Evolutionary conservation across 768 basidiomycete species (phyloP), one percentile per base, ranked within the genome.

Genomic region (Macrolepiota dolichaula): DNA sequence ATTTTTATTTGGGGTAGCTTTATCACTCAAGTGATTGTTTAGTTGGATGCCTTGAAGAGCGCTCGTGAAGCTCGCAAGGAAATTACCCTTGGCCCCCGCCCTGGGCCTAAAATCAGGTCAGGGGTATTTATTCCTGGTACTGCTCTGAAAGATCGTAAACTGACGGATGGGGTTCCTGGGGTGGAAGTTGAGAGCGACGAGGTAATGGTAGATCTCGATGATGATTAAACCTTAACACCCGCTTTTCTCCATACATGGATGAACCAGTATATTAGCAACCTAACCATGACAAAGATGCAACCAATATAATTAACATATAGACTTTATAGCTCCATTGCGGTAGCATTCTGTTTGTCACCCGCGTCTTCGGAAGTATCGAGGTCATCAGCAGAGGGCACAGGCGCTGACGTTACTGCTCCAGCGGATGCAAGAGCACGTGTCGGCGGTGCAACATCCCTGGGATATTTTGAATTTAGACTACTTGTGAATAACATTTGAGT

Each of bases 381-480:
- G 64, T 88, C 85, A 62, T 90, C 81, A 9, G 88, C 88, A 1
- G 88, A 89, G 2, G 88, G 88, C 2, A 90, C 88, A 12, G 87
- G 83, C 4, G 88, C 88, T 2, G 88, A 89, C 2, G 82, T 85
- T 0, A 86, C 87, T 1, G 88, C 87, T 29, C 88, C 88, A 1
- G 82, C 81, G 1, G 76, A 70, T 3, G 75, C 73, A 17, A 72
- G 71, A 19, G 71, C 76, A 44, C 59, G 59, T 37, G 46, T 19
- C 38, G 84, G 79, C 19, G 85, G 83, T 35, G 77, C 71, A 11
- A 88, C 82, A 68, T 91, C 89, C 89, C 89, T 91, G 52, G 15
- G 49, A 2, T 50, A 38, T 63, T 7, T n/a, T 44, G 42, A 22
- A 10, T 44, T 7, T 9, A 17, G 49, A 55, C 32, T 47, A n/a